These are phyloP conservation scores for Verticillium alfalfae DNA, from an alignment of 2,329 filamentous ascomycete genomes.

Conservation along the genomic window DNA sequence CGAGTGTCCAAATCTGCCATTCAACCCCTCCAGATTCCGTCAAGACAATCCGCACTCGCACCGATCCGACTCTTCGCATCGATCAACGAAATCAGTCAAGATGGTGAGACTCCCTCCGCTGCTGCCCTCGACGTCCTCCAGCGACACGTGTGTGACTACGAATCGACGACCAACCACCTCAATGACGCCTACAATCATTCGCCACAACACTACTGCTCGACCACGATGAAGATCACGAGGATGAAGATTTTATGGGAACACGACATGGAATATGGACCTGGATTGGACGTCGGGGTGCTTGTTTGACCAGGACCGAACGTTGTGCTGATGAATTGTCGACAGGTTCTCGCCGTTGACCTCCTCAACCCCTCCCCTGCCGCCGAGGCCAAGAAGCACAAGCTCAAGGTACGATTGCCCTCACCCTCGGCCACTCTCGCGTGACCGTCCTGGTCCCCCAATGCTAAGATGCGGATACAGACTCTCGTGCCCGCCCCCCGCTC, in stretches of 20 bases:
- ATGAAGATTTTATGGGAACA: conserved; percentile 8
- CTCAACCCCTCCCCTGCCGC: conserved; percentile 97
- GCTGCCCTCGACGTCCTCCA: conserved; percentile 11
- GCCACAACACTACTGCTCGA: conserved; percentile 1
- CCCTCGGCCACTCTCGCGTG: neutral
- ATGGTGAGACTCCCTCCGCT: conserved; percentile 51
- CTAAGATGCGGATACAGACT: conserved; percentile 47
- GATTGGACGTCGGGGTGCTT: conserved; percentile 1
- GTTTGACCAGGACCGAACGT: conserved; percentile 9
- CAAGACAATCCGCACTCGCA: conserved; percentile 43
- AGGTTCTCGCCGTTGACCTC: conserved; percentile 97
- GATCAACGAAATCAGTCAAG: conserved; percentile 52
- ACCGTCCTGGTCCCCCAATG: conserved; percentile 4
- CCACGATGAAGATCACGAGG: conserved; percentile 3
- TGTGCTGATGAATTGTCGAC: conserved; percentile 14
- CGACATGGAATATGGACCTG: neutral
- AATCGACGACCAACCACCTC: conserved; percentile 6
- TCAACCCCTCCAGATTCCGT: conserved; percentile 44
- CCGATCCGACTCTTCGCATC: conserved; percentile 24
- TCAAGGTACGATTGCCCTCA: conserved; percentile 68
- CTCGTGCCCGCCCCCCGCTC: conserved; percentile 95
- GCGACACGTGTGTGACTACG: conserved; percentile 7
- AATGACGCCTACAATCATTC: conserved; percentile 13
- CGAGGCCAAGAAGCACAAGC: conserved; percentile 99
- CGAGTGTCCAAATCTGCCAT: conserved; percentile 44